Evolutionary conservation across 2,329 filamentous ascomycete genomes (phyloP), one percentile per base, ranked within the genome.

Genomic region (Diaporthe vaccinii): DNA sequence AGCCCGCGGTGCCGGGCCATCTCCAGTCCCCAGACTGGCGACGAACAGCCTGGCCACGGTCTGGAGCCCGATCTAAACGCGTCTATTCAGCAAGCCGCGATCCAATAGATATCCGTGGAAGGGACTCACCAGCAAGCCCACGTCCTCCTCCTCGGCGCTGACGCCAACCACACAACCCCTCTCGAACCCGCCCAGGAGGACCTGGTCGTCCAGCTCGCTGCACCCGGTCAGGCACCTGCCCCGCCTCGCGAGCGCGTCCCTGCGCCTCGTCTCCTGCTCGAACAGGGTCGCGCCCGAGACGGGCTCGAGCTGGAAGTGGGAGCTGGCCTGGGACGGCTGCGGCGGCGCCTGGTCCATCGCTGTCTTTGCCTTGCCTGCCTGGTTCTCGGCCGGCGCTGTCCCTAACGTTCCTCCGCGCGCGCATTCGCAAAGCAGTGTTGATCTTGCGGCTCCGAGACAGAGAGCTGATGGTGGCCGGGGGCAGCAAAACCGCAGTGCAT

Each of bases 141-240:
- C 80, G n/a, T 83, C 84, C 55, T 86, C 87, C 28, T 87, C 86
- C 80, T 90, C 89, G 0, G 87, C 83, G 73, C 89, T 91, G 73
- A 91, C 72, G 0, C 90, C 90, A 1, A 90, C 86, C 0, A 91
- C 85, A 28, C 82, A 82, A 0, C 89, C 89, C n/a, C 87, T 81
- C 80, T 88, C 85, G 15, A 90, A 82, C 0, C 88, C 89, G 3
- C 83, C 84, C 44, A 85, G 74, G 7, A 91, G 81, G 8, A 88
- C 83, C 41, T 86, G 80, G 3, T 84, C 80, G 77, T 91, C 90
- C 46, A 91, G 77, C 76, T 87, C 88, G 2, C 67, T 57, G 71
- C 88, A 89, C 17, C 89, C 89, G 1, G 84, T 87, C 39, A 78
- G 75, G 41, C 86, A 80, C 6, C 73, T 75, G 0, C 86, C 86